These are phyloP conservation scores for Serendipita sp. DNA, from an alignment of 768 basidiomycete species.

Conservation along the genomic window DNA sequence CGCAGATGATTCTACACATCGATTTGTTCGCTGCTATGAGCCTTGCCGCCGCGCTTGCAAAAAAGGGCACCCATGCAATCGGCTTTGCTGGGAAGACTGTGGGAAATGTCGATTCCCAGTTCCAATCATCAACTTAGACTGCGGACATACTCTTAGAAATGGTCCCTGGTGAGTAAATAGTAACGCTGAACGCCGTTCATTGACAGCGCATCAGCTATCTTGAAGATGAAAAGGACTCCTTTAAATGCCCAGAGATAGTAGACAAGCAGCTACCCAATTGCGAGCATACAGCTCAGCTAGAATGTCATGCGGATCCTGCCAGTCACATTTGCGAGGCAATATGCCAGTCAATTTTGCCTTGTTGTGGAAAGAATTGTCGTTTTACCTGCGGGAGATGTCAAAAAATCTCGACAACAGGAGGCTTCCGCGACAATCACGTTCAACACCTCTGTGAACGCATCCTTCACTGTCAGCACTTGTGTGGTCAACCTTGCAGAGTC, in stretches of 20 bases:
- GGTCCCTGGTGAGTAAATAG: constrained; percentile 32
- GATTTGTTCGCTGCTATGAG: constrained; percentile 30
- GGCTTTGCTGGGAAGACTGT: constrained; percentile 35
- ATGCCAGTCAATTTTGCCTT: constrained; percentile 32
- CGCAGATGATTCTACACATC: constrained; percentile 39
- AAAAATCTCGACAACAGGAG: constrained; percentile 9
- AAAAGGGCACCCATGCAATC: constrained; percentile 41
- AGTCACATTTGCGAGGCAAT: constrained; percentile 22
- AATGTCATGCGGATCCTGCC: constrained; percentile 31
- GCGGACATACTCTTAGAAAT: constrained; percentile 31
- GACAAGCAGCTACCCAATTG: constrained; percentile 32
- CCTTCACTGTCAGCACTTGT: constrained; percentile 42
- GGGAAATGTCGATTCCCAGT: constrained; percentile 36
- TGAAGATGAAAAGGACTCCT: constrained; percentile 27
- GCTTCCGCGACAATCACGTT: constrained; percentile 23
- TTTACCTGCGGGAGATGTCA: constrained; percentile 37
- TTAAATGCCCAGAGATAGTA: constrained; percentile 29
- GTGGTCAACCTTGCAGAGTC: constrained; percentile 26
- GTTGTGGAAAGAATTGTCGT: constrained; percentile 37
- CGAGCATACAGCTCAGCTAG: constrained; percentile 34
- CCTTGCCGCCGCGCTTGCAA: constrained; percentile 36
- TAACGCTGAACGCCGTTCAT: not conserved
- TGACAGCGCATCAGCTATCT: constrained; percentile 23
- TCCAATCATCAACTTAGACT: constrained; percentile 33
- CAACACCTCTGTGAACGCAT: constrained; percentile 33